phyloP scores from a whole-genome alignment of 1,284 basidiomycete genomes.

The Tausonia pullulans region DNA sequence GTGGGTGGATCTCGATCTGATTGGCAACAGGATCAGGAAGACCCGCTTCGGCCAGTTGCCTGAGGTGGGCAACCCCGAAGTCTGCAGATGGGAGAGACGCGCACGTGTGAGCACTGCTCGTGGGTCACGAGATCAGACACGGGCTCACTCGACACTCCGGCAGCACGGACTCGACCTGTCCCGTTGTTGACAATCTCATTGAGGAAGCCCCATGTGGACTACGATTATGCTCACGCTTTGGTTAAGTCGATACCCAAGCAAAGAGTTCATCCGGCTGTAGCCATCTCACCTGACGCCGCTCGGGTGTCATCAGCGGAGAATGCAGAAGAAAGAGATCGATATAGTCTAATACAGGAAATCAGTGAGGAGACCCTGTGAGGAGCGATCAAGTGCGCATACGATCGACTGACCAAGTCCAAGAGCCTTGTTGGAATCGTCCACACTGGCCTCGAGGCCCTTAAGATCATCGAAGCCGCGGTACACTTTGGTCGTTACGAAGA shows the following conservation, averaged over 20 bases:
- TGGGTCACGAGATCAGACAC: too few relatives aligned
- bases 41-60: slow-evolving; percentile 14
- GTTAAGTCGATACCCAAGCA: too few relatives aligned
- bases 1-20: slow-evolving; percentile 21
- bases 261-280: too few relatives aligned
- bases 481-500: slow-evolving; percentile 21
- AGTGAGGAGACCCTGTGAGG: background rate
- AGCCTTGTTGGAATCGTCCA: slow-evolving; percentile 18
- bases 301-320: slow-evolving; percentile 19
- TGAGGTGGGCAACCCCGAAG: slow-evolving; percentile 16
- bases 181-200: too few relatives aligned
- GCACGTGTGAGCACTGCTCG: too few relatives aligned
- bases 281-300: too few relatives aligned
- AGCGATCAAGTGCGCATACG: background rate
- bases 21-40: slow-evolving; percentile 17
- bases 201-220: too few relatives aligned
- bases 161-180: too few relatives aligned
- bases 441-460: slow-evolving; percentile 17
- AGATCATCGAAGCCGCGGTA: slow-evolving; percentile 18
- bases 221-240: too few relatives aligned
- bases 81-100: background rate
- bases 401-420: slow-evolving; percentile 11
- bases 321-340: slow-evolving; percentile 28
- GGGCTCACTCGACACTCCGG: too few relatives aligned
- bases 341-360: slow-evolving; percentile 15